Conservation (phyloP, 768 basidiomycete species). For the Trametes maxima region DNA sequence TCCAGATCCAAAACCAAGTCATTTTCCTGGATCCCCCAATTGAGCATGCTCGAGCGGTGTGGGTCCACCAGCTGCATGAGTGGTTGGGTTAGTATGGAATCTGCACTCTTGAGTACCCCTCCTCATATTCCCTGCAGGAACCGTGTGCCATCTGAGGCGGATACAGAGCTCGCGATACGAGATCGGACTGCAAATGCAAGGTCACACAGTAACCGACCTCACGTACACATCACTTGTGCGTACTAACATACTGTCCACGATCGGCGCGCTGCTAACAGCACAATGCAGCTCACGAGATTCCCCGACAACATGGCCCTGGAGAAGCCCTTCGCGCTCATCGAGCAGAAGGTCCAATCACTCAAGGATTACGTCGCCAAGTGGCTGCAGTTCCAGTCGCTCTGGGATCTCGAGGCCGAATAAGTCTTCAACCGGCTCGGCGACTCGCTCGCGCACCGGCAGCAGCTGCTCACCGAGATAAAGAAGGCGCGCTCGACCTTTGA, state of each 20-base stretch:
- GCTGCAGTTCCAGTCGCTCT: conserved; percentile 98
- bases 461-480: conserved; percentile 95
- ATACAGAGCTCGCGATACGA: conserved; percentile 97
- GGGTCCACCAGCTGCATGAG: conserved; percentile 88
- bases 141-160: conserved; percentile 83
- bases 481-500: conserved; percentile 96
- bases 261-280: conserved; percentile 14
- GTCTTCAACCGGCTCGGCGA: conserved; percentile 96
- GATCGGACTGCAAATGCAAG: conserved; percentile 92
- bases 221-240: conserved; percentile 84
- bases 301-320: conserved; percentile 66
- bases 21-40: conserved; percentile 99
- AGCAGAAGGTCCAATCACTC: conserved; percentile 84
- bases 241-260: background rate
- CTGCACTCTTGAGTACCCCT: background rate
- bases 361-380: conserved; percentile 94
- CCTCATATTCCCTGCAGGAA: conserved; percentile 45
- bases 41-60: conserved; percentile 87
- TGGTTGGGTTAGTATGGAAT: conserved; percentile 63
- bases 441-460: conserved; percentile 91
- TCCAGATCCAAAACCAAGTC: conserved; percentile 97
- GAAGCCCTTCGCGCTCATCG: conserved; percentile 83
- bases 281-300: conserved; percentile 68
- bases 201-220: conserved; percentile 59
- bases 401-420: conserved; percentile 97